phyloP scores from a whole-genome alignment of 2,329 filamentous ascomycete genomes.

The Colletotrichum sp. region DNA sequence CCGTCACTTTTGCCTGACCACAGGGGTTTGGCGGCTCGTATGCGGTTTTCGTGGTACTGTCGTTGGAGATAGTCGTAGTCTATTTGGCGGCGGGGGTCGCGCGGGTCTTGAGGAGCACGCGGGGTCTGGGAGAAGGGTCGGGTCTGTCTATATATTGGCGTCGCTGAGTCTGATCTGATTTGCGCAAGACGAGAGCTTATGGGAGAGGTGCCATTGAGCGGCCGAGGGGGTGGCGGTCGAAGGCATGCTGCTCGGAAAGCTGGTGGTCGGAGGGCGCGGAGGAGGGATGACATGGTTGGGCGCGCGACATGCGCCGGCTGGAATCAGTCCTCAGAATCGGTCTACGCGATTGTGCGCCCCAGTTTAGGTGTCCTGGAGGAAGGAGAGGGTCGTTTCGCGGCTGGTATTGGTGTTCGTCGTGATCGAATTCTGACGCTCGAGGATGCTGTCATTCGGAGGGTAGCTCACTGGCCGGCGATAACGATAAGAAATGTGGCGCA shows the following conservation, averaged over 20 bases:
- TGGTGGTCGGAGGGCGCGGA: constrained; percentile 23
- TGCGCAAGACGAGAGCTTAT: neutral
- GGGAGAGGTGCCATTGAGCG: neutral
- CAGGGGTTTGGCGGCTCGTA: constrained; percentile 36
- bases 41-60: constrained; percentile 16
- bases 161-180: neutral
- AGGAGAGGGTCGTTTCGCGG: no score
- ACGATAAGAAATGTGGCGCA: constrained; percentile 8
- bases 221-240: neutral
- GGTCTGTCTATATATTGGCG: neutral
- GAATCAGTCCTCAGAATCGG: neutral
- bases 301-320: neutral
- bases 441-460: constrained; percentile 7
- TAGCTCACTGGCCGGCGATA: neutral
- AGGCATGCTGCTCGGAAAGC: neutral
- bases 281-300: constrained; percentile 22
- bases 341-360: neutral
- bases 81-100: constrained; percentile 3
- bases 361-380: neutral
- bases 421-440: neutral
- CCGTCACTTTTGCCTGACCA: constrained; percentile 35
- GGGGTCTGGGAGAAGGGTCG: constrained; percentile 28
- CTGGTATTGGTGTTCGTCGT: neutral
- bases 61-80: neutral
- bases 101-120: neutral